phyloP scores from a whole-genome alignment of 106 monocot genomes.

The Dactylorhiza incarnata region DNA sequence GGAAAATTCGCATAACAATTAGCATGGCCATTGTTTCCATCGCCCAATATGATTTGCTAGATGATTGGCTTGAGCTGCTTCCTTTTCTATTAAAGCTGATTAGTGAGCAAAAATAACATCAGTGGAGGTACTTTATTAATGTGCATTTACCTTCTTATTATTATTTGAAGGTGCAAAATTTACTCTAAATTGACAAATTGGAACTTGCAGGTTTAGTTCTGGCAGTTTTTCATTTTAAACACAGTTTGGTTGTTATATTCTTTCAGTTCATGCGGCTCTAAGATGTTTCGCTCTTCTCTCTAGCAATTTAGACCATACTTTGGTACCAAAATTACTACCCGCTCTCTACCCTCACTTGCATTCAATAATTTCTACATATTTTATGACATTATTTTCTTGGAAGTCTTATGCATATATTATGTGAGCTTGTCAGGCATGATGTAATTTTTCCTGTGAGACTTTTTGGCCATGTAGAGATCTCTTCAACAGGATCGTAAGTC shows the following conservation, averaged over 20 bases:
- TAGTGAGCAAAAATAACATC: constrained; percentile 46
- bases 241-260: not conserved
- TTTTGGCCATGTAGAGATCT: constrained; percentile 78
- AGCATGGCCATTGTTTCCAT: constrained; percentile 83
- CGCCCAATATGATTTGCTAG: constrained; percentile 90
- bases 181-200: not conserved
- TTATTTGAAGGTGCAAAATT: not conserved
- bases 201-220: not conserved
- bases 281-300: constrained; percentile 77
- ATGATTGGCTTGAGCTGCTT: constrained; percentile 90
- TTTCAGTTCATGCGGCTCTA: constrained; percentile 79
- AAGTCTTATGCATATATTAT: no score
- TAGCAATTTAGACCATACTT: constrained; percentile 77
- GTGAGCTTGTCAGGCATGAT: constrained; percentile 91
- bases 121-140: constrained; percentile 61
- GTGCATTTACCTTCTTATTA: not conserved
- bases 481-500: constrained; percentile 78
- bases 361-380: constrained; percentile 61
- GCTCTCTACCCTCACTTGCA: constrained; percentile 68
- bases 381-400: no score
- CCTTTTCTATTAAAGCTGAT: constrained; percentile 78
- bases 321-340: constrained; percentile 77
- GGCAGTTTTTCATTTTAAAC: not conserved
- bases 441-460: constrained; percentile 69
- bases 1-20: constrained; percentile 85